phyloP scores from a whole-genome alignment of 192 early-diverging fungal genomes.

The Spinellus fusiger region DNA sequence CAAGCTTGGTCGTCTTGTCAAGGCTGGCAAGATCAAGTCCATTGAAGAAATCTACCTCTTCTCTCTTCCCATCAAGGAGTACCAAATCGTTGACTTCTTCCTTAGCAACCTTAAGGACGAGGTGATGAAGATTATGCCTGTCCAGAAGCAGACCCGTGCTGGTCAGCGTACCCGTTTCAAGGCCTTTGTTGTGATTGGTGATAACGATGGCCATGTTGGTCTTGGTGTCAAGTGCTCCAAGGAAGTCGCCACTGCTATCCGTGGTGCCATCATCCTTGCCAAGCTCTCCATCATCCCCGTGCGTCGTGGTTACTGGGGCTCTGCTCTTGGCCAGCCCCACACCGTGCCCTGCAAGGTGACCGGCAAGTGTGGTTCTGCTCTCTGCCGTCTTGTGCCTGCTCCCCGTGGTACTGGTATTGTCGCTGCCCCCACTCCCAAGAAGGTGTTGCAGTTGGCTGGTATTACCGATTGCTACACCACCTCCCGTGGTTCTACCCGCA shows the following conservation, averaged over 20 bases:
- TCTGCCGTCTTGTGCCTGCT: conserved; percentile 92
- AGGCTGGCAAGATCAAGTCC: conserved; percentile 94
- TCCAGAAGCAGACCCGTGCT: conserved; percentile 99
- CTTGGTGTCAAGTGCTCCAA: conserved; percentile 99
- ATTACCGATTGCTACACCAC: conserved; percentile 97
- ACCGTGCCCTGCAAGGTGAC: conserved; percentile 98
- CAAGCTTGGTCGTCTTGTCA: conserved; percentile 98
- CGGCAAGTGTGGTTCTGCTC: conserved; percentile 91
- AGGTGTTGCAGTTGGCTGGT: conserved; percentile 94
- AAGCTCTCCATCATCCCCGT: conserved; percentile 98
- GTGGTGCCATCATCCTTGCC: conserved; percentile 97
- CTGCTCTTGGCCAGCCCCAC: conserved; percentile 93
- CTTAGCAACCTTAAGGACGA: conserved; percentile 95
- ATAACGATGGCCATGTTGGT: conserved; percentile 96
- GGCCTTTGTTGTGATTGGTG: conserved; percentile 99
- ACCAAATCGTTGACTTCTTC: conserved; percentile 96
- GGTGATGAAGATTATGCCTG: conserved; percentile 99
- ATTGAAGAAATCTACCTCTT: conserved; percentile 98
- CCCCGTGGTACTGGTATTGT: conserved; percentile 99
- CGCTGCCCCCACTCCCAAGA: conserved; percentile 93
- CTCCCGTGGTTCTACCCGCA: conserved; percentile 93
- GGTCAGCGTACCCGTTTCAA: conserved; percentile 99
- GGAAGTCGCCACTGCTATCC: conserved; percentile 98
- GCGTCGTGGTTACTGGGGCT: conserved; percentile 98
- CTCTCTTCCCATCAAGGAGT: conserved; percentile 99